A percentile compares a stretch with the other conserved stretches of the same genome.
These are phyloP conservation scores for Coemansia asiatica DNA, from an alignment of 192 early-diverging fungal genomes.

Conservation along the genomic window DNA sequence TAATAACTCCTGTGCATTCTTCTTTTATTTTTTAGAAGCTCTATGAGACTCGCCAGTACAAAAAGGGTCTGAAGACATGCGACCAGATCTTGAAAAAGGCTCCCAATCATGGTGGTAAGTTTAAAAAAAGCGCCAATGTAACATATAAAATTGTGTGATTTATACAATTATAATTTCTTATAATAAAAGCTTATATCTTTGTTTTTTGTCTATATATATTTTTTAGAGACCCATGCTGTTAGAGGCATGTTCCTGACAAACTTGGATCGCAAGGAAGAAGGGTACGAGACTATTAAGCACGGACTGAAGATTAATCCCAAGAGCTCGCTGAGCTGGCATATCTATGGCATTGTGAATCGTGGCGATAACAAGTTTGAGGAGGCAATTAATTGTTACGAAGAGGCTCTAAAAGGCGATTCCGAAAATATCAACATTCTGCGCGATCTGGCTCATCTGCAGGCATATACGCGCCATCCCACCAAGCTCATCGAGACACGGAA, in stretches of 20 bases:
- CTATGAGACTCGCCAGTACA: conserved; percentile 94
- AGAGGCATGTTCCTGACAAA: conserved; percentile 90
- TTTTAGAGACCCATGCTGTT: conserved; percentile 86
- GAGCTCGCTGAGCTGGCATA: conserved; percentile 96
- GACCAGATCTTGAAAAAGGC: conserved; percentile 93
- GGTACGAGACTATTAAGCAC: conserved; percentile 80
- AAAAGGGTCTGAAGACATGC: conserved; percentile 85
- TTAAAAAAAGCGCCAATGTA: no score
- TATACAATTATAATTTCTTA: not conserved
- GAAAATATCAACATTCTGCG: conserved; percentile 91
- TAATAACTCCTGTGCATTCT: not conserved
- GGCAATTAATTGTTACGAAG: conserved; percentile 86
- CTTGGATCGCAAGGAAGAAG: conserved; percentile 91
- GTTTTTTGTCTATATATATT: not conserved
- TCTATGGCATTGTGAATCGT: conserved; percentile 89
- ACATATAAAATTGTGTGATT: not conserved
- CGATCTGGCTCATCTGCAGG: conserved; percentile 83
- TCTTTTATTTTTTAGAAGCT: conserved; percentile 65
- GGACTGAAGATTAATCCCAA: conserved; percentile 77
- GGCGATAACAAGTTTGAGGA: conserved; percentile 91
- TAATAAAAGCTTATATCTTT: not conserved
- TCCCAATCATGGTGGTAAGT: conserved; percentile 76
- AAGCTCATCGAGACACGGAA: conserved; percentile 72
- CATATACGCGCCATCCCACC: conserved; percentile 85
- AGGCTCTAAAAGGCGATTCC: conserved; percentile 83